Conservation (phyloP, 305 asterid genomes). For the Stenogyne calaminthoides region DNA sequence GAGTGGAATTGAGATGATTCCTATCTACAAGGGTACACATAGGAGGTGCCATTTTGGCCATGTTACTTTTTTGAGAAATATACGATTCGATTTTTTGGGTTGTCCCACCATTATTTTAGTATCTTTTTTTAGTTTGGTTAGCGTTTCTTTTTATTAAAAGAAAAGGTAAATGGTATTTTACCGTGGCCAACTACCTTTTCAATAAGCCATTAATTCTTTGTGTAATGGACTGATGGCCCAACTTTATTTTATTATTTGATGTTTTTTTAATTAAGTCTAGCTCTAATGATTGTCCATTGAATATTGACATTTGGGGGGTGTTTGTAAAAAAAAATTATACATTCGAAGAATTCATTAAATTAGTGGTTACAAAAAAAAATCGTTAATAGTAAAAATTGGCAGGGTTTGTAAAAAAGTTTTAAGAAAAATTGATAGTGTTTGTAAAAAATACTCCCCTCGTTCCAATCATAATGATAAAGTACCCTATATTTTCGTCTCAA, state of each 20-base stretch:
- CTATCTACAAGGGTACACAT: constrained; percentile 29
- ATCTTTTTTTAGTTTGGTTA: not conserved
- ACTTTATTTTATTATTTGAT: not conserved
- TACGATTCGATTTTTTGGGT: constrained; percentile 21
- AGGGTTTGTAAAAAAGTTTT: too few relatives aligned
- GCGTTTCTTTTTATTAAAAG: too few relatives aligned
- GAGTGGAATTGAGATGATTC: constrained; percentile 28
- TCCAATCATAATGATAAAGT: too few relatives aligned
- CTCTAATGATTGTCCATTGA: not conserved
- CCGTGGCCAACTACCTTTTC: not conserved
- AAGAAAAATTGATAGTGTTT: too few relatives aligned
- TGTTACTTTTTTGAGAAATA: constrained; percentile 22
- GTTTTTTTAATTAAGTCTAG: not conserved
- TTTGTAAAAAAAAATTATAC: too few relatives aligned
- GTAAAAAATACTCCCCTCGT: too few relatives aligned
- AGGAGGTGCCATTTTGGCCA: constrained; percentile 20
- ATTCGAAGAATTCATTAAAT: too few relatives aligned
- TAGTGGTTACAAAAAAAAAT: too few relatives aligned
- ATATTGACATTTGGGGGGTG: too few relatives aligned
- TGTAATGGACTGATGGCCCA: not conserved
- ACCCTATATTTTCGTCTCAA: too few relatives aligned
- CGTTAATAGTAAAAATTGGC: too few relatives aligned
- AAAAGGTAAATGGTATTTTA: not conserved
- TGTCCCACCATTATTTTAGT: constrained; percentile 32
- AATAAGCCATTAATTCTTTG: not conserved